Base-by-base conservation (phyloP, 805 yeast genomes). In the Lipomyces mesembrius region DNA sequence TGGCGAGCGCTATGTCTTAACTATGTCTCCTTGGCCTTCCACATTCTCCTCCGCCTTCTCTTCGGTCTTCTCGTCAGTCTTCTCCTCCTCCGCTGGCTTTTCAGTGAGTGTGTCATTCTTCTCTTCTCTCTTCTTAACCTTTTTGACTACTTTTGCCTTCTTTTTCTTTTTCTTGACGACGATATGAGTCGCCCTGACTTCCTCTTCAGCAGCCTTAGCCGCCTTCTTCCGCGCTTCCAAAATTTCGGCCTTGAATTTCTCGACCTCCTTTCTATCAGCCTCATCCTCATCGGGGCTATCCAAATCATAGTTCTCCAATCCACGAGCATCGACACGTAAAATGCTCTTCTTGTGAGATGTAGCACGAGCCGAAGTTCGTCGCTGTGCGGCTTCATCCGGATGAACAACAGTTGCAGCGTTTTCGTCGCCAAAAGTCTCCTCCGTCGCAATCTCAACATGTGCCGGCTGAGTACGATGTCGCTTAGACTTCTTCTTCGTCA, bases 401-500 rank as follows among this genome's bases (percentile, higher is more conserved):
- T 57, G 59, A 7, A 34, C 51, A 11, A 17, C 61, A 52, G 25
- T 62, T n/a, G 57, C 61, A 14, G 17, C 49, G 1, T 14, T 20
- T 25, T 43, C 68, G 43, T 63, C 72, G 8, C 71, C 72, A 55
- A 64, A 68, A 4, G 68, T 69, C 51, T 69, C 72, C 58, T 69
- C 72, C 60, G 29, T 51, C 12, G 62, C 65, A 35, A 69, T 69
- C 54, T 68, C 71, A 25, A 69, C 67, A 17, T 54, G 60, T 9
- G 52, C 67, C 25, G 63, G 66, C 51, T 59, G 64, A 9, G 59
- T 25, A 8, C 67, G 64, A 20, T 57, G 49, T 64, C 64, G 68
- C 63, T 61, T 67, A 49, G 61, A 63, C 59, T 61, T 64, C 59
- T 54, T 60, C n/a, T 67, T 64, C 22, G 53, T 59, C 14, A n/a